phyloP scores from a whole-genome alignment of 140 eudicot species.

The Oenanthe javanica region DNA sequence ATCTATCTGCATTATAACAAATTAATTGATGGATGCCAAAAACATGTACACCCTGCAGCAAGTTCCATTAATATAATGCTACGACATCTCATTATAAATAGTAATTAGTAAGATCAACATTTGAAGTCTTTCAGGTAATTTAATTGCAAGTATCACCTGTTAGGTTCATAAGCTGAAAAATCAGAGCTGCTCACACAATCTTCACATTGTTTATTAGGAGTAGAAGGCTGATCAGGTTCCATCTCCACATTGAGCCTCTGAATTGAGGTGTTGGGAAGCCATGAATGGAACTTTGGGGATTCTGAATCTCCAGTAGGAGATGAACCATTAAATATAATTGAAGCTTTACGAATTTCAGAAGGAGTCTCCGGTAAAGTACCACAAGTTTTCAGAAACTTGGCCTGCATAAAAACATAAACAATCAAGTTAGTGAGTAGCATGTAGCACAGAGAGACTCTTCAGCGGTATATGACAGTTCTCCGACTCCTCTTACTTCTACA shows the following conservation, averaged over 20 bases:
- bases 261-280: conserved; percentile 44
- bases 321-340: neutral
- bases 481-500: neutral
- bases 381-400: conserved; percentile 67
- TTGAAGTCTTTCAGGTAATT: neutral
- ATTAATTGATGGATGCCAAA: neutral
- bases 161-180: conserved; percentile 35
- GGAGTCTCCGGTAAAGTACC: conserved; percentile 79
- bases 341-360: conserved; percentile 56
- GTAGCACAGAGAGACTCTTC: neutral
- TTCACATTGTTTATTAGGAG: conserved; percentile 31
- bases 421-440: neutral
- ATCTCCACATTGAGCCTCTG: conserved; percentile 43
- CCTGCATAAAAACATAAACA: conserved; percentile 27
- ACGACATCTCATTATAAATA: neutral
- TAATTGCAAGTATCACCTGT: conserved; percentile 35
- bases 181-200: conserved; percentile 27
- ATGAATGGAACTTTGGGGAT: conserved; percentile 34
- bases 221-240: conserved; percentile 33
- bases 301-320: conserved; percentile 23
- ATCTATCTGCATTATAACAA: neutral
- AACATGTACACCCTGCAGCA: neutral
- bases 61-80: neutral
- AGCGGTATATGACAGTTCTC: conserved; percentile 1
- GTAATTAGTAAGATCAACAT: neutral